Evolutionary conservation across 352 stramenopile genomes (phyloP).

Genomic region (Globisporangium apiculatum): DNA sequence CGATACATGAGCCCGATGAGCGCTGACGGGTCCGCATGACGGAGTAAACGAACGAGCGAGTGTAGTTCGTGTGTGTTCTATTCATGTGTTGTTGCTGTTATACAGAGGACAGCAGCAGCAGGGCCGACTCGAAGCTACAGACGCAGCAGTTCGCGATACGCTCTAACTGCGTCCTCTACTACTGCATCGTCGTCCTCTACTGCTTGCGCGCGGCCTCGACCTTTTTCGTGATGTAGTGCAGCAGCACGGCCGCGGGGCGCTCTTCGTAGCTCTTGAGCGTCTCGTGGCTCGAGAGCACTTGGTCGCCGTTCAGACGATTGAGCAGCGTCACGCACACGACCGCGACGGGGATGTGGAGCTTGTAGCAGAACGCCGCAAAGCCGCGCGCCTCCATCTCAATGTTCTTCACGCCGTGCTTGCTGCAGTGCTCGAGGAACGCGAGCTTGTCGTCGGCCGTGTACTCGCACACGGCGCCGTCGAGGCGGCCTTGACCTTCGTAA

Average conservation of each 20-base stretch:
- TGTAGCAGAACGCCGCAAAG: constrained; percentile 73
- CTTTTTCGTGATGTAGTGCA: constrained; percentile 73
- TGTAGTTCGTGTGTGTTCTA: no score
- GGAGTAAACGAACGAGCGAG: no score
- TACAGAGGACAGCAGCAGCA: no score
- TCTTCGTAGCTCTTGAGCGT: constrained; percentile 60
- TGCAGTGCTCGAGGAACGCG: constrained; percentile 47
- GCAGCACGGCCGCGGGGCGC: constrained; percentile 44
- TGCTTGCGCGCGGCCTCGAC: constrained; percentile 12
- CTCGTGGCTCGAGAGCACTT: constrained; percentile 51
- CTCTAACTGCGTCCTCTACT: no score
- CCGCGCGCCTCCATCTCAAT: constrained; percentile 81
- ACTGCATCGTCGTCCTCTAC: neutral
- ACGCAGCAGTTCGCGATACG: no score
- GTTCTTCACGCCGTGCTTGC: constrained; percentile 60
- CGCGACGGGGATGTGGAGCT: constrained; percentile 67
- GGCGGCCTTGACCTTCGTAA: constrained; percentile 74
- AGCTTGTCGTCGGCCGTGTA: constrained; percentile 77
- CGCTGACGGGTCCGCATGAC: no score
- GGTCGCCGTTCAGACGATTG: constrained; percentile 74
- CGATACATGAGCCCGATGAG: no score
- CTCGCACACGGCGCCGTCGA: constrained; percentile 80
- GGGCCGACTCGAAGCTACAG: no score
- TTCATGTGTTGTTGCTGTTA: no score
- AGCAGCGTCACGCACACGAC: constrained; percentile 71